Conservation (phyloP, 805 yeast genomes). For the Myxozyma neotropica region DNA sequence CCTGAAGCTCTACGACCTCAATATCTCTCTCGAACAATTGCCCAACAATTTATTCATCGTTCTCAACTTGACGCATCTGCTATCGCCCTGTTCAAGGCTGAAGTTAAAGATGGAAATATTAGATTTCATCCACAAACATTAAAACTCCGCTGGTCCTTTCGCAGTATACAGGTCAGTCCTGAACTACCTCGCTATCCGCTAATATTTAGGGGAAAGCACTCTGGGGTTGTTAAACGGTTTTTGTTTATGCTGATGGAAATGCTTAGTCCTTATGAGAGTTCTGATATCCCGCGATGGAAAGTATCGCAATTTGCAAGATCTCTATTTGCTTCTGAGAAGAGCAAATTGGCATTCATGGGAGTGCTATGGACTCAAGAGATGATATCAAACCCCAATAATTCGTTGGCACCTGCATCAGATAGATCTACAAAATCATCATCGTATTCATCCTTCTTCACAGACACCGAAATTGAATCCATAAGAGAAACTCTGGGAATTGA, state of each 20-base stretch:
- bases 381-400: not conserved
- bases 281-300: conserved; percentile 4
- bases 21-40: not conserved
- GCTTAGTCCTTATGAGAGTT: not conserved
- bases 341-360: not conserved
- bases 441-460: too few relatives aligned
- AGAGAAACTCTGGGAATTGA: not conserved
- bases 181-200: not conserved
- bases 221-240: not conserved
- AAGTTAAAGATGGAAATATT: not conserved
- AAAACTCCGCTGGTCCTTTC: not conserved
- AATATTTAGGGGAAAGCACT: not conserved
- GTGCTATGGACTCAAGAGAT: not conserved
- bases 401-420: not conserved
- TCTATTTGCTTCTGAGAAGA: not conserved
- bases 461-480: not conserved
- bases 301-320: conserved; percentile 1
- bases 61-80: not conserved
- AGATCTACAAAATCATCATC: too few relatives aligned
- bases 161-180: not conserved
- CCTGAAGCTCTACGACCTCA: conserved; percentile 31
- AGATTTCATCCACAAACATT: not conserved
- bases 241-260: not conserved
- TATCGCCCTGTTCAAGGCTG: not conserved
- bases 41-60: not conserved